Percentiles rank a stretch among this genome's conserved stretches.
These are phyloP conservation scores for Torulaspora globosa DNA, from an alignment of 1,139 yeast species.

Conservation along the genomic window DNA sequence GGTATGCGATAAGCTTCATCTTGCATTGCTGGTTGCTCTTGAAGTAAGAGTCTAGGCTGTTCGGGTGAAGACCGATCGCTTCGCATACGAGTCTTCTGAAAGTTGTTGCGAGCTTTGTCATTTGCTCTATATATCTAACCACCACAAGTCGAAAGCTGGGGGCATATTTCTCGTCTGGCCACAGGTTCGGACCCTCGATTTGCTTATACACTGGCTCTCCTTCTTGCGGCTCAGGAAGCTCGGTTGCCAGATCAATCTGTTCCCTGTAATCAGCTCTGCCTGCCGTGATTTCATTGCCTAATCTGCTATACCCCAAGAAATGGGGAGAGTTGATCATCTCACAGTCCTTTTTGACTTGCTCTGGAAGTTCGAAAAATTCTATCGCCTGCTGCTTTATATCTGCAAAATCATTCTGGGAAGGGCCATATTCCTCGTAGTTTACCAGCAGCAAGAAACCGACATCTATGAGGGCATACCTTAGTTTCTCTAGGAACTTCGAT, in stretches of 20 bases:
- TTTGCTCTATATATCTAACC: slow-evolving; percentile 44
- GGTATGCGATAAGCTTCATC: slow-evolving; percentile 53
- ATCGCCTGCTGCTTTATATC: slow-evolving; percentile 44
- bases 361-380: slow-evolving; percentile 53
- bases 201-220: slow-evolving; percentile 52
- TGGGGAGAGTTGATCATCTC: slow-evolving; percentile 64
- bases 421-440: slow-evolving; percentile 36
- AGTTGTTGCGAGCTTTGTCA: slow-evolving; percentile 45
- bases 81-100: slow-evolving; percentile 51
- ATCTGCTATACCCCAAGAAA: slow-evolving; percentile 60
- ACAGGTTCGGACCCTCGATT: slow-evolving; percentile 62
- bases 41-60: slow-evolving; percentile 48
- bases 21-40: slow-evolving; percentile 52
- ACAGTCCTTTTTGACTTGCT: slow-evolving; percentile 47
- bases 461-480: slow-evolving; percentile 54
- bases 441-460: slow-evolving; percentile 56
- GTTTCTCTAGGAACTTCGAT: slow-evolving; percentile 43
- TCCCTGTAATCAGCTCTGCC: slow-evolving; percentile 59
- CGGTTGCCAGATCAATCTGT: slow-evolving; percentile 65
- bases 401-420: slow-evolving; percentile 38
- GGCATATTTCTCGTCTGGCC: slow-evolving; percentile 49
- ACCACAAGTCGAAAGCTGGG: slow-evolving; percentile 51
- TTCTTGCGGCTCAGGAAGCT: slow-evolving; percentile 46
- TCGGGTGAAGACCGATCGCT: slow-evolving; percentile 47
- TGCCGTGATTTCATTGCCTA: slow-evolving; percentile 67